Conservation (phyloP, 2,329 filamentous ascomycete species). For the Penicillium crustosum region DNA sequence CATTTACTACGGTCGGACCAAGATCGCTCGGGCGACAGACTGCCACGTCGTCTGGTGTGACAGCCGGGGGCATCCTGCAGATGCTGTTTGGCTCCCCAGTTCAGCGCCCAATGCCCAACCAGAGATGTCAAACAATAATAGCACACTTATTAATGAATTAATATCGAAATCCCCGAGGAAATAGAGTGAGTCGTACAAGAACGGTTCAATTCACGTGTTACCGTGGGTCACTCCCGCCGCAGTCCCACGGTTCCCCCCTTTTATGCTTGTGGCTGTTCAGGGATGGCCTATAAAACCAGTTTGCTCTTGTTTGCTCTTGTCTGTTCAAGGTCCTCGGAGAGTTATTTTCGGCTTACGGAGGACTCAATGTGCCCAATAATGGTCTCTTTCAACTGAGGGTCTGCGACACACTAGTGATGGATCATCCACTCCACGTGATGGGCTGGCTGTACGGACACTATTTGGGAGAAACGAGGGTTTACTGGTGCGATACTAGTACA, state of each 20-base stretch:
- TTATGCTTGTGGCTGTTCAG: background rate
- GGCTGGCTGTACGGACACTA: background rate
- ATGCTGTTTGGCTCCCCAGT: slow-evolving; percentile 7
- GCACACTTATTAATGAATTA: background rate
- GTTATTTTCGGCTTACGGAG: background rate
- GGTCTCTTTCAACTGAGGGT: background rate
- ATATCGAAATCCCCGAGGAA: background rate
- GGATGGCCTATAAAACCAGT: background rate
- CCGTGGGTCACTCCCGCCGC: slow-evolving; percentile 3
- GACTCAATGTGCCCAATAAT: background rate
- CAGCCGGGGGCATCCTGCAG: slow-evolving; percentile 23
- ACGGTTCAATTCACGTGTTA: slow-evolving; percentile 5
- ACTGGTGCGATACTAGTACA: background rate
- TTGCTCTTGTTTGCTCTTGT: background rate
- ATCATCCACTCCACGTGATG: slow-evolving; percentile 1
- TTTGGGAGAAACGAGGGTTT: background rate
- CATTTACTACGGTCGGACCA: slow-evolving; percentile 10
- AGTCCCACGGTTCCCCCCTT: background rate
- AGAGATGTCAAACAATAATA: background rate
- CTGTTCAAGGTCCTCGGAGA: background rate
- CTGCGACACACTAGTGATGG: slow-evolving; percentile 1
- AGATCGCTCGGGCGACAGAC: slow-evolving; percentile 8
- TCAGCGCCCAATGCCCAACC: slow-evolving; percentile 18
- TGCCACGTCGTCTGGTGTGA: slow-evolving; percentile 26
- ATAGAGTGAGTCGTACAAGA: slow-evolving; percentile 1